Base-by-base conservation (phyloP, 1,284 basidiomycete genomes). In the Phlebopus sp. region DNA sequence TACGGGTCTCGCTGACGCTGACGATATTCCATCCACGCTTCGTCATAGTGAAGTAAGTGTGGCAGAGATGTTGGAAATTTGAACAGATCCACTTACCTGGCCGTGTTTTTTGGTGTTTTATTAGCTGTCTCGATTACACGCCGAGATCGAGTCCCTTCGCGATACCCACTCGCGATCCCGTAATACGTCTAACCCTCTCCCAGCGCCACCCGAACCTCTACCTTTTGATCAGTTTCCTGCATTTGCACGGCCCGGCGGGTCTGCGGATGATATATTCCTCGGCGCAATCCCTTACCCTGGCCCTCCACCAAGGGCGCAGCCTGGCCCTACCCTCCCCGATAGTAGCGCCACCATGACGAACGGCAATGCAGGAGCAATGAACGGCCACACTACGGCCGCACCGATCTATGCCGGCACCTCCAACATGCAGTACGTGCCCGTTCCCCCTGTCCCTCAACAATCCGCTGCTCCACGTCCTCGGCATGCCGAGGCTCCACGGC, bases 121-220 rank as follows among this genome's bases (percentile, higher is more conserved):
- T 45, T 54, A 66, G 67, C 41, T 67, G 41, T 65, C 64, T 52
- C 54, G 48, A 37, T 55, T 69, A 23, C 60, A 62, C 31, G 48
- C 57, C 42, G 64, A 72, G 51, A 53, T 73, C 37, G 49, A 62
- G 46, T 52, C 63, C 17, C 50, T 64, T 42, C 50, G 58, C 15
- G 51, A 52, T 15, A 35, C 34, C 21, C 54, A 52, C 30, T 44
- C 48, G 3, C 47, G 52, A 37, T 55, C 50, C 52, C 55, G 39
- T 38, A 67, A 64, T 43, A 36, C 50, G 50, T 54, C 53, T 40
- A 78, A 78, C 55, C 76, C 76, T 5, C 67, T 78, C 8, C 77
- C 76, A 21, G 59, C 66, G 37, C 76, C 77, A n/a, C 77, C 77
- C 14, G 68, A 74, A 49, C 76, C 73, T 3, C 55, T 77, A 7